Evolutionary conservation across 2,329 filamentous ascomycete species (phyloP).

Genomic region (Beauveria rudraprayagi): DNA sequence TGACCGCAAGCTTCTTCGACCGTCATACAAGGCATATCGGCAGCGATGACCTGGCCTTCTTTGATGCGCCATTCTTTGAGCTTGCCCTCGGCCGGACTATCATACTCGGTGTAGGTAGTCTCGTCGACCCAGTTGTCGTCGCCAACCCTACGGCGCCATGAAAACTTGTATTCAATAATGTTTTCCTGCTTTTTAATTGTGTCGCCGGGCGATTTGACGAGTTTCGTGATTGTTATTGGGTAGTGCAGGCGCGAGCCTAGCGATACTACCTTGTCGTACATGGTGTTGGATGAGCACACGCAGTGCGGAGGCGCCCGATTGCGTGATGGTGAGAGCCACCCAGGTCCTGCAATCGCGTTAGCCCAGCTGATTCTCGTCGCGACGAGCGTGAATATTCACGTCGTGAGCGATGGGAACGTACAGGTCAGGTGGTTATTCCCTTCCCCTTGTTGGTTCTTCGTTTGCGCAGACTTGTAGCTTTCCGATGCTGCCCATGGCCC

Average conservation of each 20-base stretch:
- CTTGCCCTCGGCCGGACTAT: conserved; percentile 74
- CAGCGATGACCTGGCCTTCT: conserved; percentile 55
- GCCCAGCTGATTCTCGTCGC: neutral
- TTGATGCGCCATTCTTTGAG: conserved; percentile 69
- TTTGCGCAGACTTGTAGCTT: conserved; percentile 4
- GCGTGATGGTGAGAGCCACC: neutral
- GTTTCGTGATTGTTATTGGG: conserved; percentile 83
- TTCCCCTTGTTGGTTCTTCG: neutral
- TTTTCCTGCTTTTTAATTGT: conserved; percentile 65
- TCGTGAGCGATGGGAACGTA: neutral
- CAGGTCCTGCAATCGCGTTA: neutral
- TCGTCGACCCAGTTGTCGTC: conserved; percentile 54
- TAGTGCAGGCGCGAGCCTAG: conserved; percentile 67
- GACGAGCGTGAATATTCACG: neutral
- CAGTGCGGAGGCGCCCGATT: conserved; percentile 4
- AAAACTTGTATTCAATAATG: conserved; percentile 82
- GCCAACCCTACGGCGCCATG: conserved; percentile 67
- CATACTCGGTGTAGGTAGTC: conserved; percentile 68
- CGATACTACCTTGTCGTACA: conserved; percentile 37
- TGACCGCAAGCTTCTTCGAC: conserved; percentile 90
- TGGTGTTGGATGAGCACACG: conserved; percentile 14
- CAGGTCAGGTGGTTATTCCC: neutral
- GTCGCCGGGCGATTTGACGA: conserved; percentile 71
- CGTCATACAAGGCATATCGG: conserved; percentile 55
- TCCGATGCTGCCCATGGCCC: conserved; percentile 9